These are phyloP conservation scores for Nyctanthes arbortristis DNA, from an alignment of 257 asterid species.

Conservation along the genomic window DNA sequence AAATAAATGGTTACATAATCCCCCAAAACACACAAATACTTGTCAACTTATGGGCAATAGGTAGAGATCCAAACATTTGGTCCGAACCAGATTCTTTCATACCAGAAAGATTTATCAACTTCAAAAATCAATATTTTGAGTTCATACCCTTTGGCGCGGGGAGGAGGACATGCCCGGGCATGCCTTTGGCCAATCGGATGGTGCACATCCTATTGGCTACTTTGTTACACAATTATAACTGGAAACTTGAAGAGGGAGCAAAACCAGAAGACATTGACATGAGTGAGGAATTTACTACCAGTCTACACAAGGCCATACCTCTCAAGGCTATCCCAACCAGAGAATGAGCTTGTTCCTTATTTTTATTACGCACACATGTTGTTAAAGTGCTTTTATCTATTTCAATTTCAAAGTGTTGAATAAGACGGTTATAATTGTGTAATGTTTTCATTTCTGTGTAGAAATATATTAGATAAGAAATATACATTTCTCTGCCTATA, in stretches of 20 bases:
- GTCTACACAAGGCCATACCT: conserved; percentile 12
- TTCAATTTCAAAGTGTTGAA: no score
- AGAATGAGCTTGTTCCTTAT: neutral
- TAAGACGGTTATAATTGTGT: no score
- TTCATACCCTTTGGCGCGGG: conserved; percentile 16
- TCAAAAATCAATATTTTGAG: conserved; percentile 14
- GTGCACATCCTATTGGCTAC: conserved; percentile 10
- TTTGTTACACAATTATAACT: conserved; percentile 10
- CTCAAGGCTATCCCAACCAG: conserved; percentile 2
- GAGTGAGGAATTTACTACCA: conserved; percentile 10
- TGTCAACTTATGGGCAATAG: conserved; percentile 18
- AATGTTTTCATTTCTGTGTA: no score
- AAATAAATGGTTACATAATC: neutral
- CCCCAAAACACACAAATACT: conserved; percentile 1
- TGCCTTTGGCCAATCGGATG: conserved; percentile 19
- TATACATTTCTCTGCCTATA: no score
- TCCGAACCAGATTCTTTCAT: neutral
- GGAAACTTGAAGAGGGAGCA: conserved; percentile 24
- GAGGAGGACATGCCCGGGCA: conserved; percentile 21
- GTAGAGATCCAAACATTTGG: conserved; percentile 20
- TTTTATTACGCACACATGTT: no score
- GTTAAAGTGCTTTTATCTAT: no score
- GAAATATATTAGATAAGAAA: no score
- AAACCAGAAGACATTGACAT: conserved; percentile 7
- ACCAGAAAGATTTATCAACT: conserved; percentile 25